Conservation (phyloP, 2,329 filamentous ascomycete genomes). For the Podosphaera leucotricha region DNA sequence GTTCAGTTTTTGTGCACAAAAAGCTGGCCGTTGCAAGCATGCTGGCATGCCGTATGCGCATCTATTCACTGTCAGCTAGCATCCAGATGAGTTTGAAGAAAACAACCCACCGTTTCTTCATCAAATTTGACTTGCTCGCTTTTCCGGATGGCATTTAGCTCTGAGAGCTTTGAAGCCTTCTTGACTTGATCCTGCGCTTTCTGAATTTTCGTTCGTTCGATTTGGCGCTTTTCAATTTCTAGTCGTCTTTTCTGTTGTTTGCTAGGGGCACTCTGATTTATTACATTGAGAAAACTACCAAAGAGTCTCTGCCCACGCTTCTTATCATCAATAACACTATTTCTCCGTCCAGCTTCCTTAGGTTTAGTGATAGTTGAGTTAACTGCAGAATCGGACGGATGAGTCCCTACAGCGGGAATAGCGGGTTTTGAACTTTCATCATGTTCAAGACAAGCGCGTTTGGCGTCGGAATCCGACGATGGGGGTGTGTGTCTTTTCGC, state of each 20-base stretch:
- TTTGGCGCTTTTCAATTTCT: conserved; percentile 64
- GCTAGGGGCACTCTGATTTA: conserved; percentile 46
- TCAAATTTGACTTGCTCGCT: conserved; percentile 54
- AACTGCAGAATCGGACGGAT: not conserved
- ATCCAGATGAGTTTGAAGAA: too few species aligned
- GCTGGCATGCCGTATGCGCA: conserved; percentile 51
- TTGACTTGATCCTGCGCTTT: conserved; percentile 45
- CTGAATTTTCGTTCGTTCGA: conserved; percentile 51
- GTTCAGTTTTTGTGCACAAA: conserved; percentile 46
- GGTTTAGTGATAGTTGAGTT: not conserved
- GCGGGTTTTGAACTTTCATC: not conserved
- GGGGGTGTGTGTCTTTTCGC: not conserved
- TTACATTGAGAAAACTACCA: conserved; percentile 35
- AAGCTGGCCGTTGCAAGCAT: conserved; percentile 49
- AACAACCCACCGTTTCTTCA: conserved; percentile 42
- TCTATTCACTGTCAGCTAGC: conserved; percentile 4
- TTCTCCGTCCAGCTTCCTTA: conserved; percentile 17
- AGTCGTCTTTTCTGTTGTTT: conserved; percentile 43
- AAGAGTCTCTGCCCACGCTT: conserved; percentile 71
- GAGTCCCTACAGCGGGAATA: not conserved
- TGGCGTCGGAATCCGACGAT: not conserved
- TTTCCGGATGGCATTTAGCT: conserved; percentile 34
- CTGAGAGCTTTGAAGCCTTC: conserved; percentile 39
- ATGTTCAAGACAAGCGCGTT: not conserved
- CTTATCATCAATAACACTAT: conserved; percentile 45